Percentiles rank a stretch among this genome's conserved stretches.
phyloP scores from a whole-genome alignment of 1,284 basidiomycete genomes.

The Entoloma clypeatum region DNA sequence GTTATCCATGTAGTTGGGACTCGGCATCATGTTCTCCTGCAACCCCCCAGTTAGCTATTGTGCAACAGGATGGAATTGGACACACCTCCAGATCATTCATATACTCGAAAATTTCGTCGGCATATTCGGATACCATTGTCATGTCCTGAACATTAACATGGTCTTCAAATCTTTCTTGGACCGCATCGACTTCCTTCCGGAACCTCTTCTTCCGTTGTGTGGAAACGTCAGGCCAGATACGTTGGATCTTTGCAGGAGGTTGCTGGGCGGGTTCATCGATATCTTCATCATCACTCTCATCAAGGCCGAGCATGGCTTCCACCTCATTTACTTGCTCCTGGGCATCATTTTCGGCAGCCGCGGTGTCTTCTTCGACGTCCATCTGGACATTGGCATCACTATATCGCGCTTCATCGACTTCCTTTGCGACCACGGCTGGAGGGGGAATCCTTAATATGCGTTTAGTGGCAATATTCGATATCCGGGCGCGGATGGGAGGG shows the following conservation, averaged over 20 bases:
- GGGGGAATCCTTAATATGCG: conserved; percentile 36
- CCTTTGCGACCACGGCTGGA: conserved; percentile 25
- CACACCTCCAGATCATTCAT: conserved; percentile 89
- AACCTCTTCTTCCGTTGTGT: conserved; percentile 56
- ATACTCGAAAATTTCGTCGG: conserved; percentile 96
- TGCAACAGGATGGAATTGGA: conserved; percentile 11
- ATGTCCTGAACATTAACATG: conserved; percentile 86
- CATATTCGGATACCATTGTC: conserved; percentile 98
- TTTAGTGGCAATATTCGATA: conserved; percentile 35
- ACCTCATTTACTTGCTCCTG: conserved; percentile 43
- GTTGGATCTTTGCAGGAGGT: conserved; percentile 37
- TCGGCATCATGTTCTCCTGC: conserved; percentile 87
- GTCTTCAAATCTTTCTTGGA: conserved; percentile 74
- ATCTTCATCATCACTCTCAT: conserved; percentile 43
- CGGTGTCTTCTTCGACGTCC: conserved; percentile 55
- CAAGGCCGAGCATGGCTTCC: conserved; percentile 51
- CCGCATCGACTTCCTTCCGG: conserved; percentile 56
- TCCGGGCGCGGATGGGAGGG: conserved; percentile 36
- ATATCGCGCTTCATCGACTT: conserved; percentile 33
- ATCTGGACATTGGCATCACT: conserved; percentile 48
- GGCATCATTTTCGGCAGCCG: conserved; percentile 27
- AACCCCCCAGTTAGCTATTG: conserved; percentile 9
- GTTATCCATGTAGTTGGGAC: conserved; percentile 90
- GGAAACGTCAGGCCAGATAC: conserved; percentile 67
- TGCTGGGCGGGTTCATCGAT: conserved; percentile 22